Percentiles rank a stretch among this genome's conserved stretches.
These are phyloP conservation scores for Irpex sp. DNA, from an alignment of 1,284 basidiomycete species.

Conservation along the genomic window DNA sequence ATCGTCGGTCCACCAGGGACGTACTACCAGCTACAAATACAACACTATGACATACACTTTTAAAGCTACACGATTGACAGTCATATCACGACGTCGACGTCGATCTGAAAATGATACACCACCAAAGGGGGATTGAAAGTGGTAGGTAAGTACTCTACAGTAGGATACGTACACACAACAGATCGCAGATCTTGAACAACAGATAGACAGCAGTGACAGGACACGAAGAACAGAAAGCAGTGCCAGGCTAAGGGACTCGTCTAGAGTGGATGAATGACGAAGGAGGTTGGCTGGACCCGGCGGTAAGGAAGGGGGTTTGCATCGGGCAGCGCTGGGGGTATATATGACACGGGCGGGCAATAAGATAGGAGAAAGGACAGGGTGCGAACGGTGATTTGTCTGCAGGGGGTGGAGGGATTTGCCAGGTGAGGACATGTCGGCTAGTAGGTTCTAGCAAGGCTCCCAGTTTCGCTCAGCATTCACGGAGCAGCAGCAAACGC, in stretches of 20 bases:
- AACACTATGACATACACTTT: no score
- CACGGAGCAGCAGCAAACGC: slow-evolving; percentile 30
- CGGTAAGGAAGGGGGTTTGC: background rate
- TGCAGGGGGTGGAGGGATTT: background rate
- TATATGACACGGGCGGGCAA: no score
- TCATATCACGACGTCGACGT: no score
- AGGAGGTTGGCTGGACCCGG: background rate
- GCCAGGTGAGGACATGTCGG: background rate
- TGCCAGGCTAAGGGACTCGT: background rate
- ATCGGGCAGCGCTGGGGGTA: no score
- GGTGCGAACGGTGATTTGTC: no score
- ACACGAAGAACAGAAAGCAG: background rate
- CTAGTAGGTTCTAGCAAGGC: background rate
- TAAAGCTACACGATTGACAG: no score
- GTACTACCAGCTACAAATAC: background rate
- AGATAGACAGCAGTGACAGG: background rate
- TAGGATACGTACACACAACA: background rate
- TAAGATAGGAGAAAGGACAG: no score
- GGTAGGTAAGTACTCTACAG: background rate
- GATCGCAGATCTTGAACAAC: background rate
- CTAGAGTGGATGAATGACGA: background rate
- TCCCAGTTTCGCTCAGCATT: no score
- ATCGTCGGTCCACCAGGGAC: background rate
- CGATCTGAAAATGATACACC: no score
- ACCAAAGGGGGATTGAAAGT: no score